Evolutionary conservation across 192 early-diverging fungal genomes (phyloP), one percentile per base, ranked within the genome.

Genomic region (Podila clonocystis): DNA sequence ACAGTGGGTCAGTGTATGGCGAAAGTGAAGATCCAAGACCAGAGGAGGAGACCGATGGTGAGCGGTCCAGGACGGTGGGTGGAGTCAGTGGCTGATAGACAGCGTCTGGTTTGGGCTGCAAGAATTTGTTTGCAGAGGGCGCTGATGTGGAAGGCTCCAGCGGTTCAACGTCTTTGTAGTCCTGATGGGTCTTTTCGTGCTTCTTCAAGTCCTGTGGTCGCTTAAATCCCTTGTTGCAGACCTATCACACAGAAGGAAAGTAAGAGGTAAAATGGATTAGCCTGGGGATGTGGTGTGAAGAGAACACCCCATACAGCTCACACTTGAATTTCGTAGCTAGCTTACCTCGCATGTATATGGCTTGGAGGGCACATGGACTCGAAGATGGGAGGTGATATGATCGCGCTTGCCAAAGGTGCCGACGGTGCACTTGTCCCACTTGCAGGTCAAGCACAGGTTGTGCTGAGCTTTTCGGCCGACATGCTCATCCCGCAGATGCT

Each of bases 311-410:
- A 24, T 17, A 17, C 7, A 26, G 29, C 48, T 50, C 20, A 9
- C 13, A 17, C 15, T 36, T 33, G 9, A 34, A 60, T 13, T n/a
- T 0, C 31, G 6, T 8, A 59, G 26, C 0, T 24, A 49, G 58
- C 61, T 38, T 87, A 94, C 93, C 59, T 74, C 67, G 85, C 97
- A 99, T 33, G 84, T 83, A 84, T 95, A 90, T 9, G 97, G 97
- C 85, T 97, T 97, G 24, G 95, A 89, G 9, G 95, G 91, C 8
- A 99, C 91, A 79, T 99, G 97, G 55, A 97, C 93, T 64, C 96
- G 88, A 70, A 98, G 84, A 74, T 99, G 97, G n/a, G 92, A 94
- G n/a, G 97, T 99, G 59, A 98, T 94, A 80, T 99, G 97, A 83
- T 99, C 97, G 70, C 97, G 86, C 88, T 99, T 99, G 24, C 86